These are phyloP conservation scores for Colletotrichum sp. DNA, from an alignment of 2,329 filamentous ascomycete genomes.

Conservation along the genomic window DNA sequence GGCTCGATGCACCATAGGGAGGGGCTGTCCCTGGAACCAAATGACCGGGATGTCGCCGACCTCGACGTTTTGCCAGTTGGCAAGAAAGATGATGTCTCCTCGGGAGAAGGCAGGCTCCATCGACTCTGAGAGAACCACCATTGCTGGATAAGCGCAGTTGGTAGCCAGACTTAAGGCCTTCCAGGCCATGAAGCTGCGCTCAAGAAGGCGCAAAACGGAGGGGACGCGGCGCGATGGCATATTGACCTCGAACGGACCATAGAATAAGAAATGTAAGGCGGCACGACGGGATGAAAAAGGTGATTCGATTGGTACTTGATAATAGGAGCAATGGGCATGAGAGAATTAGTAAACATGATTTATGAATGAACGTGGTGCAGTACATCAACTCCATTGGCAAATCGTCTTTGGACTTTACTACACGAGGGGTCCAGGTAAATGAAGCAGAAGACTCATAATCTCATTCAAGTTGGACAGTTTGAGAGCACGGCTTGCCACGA, in stretches of 20 bases:
- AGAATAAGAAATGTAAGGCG: background rate
- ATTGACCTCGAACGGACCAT: background rate
- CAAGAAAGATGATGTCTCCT: background rate
- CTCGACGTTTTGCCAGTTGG: background rate
- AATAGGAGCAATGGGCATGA: background rate
- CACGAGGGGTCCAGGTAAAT: background rate
- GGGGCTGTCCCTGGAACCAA: background rate
- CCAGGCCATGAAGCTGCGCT: background rate
- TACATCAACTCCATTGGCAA: background rate
- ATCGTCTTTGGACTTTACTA: background rate
- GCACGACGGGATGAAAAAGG: background rate
- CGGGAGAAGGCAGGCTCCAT: background rate
- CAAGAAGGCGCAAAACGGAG: background rate
- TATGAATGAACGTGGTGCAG: background rate
- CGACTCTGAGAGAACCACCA: background rate
- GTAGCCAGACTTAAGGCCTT: background rate
- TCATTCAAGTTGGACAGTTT: background rate
- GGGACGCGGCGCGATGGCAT: background rate
- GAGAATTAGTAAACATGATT: background rate
- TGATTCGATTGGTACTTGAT: background rate
- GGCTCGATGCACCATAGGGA: background rate
- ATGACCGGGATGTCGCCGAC: background rate
- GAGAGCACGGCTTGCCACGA: background rate
- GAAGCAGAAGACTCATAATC: background rate
- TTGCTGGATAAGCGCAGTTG: background rate